Evolutionary conservation across 495 filamentous ascomycete genomes (phyloP).

Genomic region (Tuber indicum): DNA sequence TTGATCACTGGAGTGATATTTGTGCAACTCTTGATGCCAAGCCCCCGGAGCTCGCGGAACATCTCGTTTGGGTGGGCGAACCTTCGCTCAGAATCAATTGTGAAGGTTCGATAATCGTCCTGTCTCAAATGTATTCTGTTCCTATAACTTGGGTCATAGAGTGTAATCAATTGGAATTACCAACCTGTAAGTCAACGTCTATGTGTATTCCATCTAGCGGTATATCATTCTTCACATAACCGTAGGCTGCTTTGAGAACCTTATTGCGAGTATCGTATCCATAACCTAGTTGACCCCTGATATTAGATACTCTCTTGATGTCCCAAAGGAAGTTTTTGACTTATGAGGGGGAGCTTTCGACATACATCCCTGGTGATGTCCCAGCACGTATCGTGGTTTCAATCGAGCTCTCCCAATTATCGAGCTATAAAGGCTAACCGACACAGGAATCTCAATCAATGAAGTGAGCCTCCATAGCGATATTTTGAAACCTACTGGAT

Average conservation of each 20-base stretch:
- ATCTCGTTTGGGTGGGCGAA: conserved; percentile 30
- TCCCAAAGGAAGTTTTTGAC: not conserved
- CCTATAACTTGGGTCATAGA: not conserved
- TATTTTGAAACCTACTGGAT: conserved; percentile 13
- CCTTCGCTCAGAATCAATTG: conserved; percentile 22
- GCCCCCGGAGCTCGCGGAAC: conserved; percentile 26
- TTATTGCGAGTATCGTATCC: conserved; percentile 21
- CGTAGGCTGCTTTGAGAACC: conserved; percentile 9
- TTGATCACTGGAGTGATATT: conserved; percentile 37
- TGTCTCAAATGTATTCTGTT: conserved; percentile 8
- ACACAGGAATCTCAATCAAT: not conserved
- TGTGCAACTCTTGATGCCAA: conserved; percentile 34
- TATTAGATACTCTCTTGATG: not conserved
- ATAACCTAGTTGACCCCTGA: not conserved
- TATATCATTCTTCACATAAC: conserved; percentile 22
- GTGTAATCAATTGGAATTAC: not conserved
- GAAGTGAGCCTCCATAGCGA: not conserved
- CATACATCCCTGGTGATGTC: conserved; percentile 34
- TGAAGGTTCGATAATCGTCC: conserved; percentile 36
- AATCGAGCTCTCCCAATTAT: conserved; percentile 31
- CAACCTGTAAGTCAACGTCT: conserved; percentile 37
- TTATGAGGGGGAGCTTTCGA: not conserved
- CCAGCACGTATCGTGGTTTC: conserved; percentile 34
- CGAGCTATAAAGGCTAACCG: conserved; percentile 21
- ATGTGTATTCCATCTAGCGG: conserved; percentile 38